Evolutionary conservation across 1,284 basidiomycete genomes (phyloP).

Genomic region (Sporisorium scitamineum): DNA sequence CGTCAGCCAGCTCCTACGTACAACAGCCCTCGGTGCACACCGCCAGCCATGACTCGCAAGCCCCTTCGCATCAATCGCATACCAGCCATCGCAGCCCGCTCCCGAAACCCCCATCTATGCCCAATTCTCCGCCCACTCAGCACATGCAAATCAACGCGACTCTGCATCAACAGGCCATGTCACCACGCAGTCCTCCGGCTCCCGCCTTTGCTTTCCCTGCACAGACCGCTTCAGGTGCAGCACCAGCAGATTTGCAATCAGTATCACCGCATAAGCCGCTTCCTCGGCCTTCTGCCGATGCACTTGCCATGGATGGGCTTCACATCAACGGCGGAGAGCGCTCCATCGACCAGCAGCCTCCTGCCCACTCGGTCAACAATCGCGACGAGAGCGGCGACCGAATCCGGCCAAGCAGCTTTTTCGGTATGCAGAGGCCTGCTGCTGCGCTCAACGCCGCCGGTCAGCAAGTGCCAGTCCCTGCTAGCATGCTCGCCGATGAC

Average conservation of each 20-base stretch:
- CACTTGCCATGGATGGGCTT: slow-evolving; percentile 22
- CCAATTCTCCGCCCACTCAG: slow-evolving; percentile 14
- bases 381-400: slow-evolving; percentile 34
- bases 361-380: slow-evolving; percentile 3
- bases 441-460: slow-evolving; percentile 48
- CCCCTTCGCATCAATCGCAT: slow-evolving; percentile 25
- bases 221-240: not conserved
- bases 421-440: slow-evolving; percentile 56
- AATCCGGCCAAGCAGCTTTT: slow-evolving; percentile 54
- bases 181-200: slow-evolving; percentile 13
- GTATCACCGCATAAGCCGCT: slow-evolving; percentile 5
- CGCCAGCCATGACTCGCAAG: slow-evolving; percentile 25
- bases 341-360: slow-evolving; percentile 8
- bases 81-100: slow-evolving; percentile 37
- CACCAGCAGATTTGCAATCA: not conserved
- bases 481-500: slow-evolving; percentile 34
- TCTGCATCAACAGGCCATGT: slow-evolving; percentile 1
- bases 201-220: slow-evolving; percentile 17
- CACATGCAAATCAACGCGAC: slow-evolving; percentile 10
- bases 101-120: slow-evolving; percentile 28
- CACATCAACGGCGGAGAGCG: slow-evolving; percentile 22
- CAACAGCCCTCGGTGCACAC: slow-evolving; percentile 21
- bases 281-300: slow-evolving; percentile 12
- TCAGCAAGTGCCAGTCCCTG: slow-evolving; percentile 41
- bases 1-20: slow-evolving; percentile 47